phyloP scores from a whole-genome alignment of 306 rosid species.

The Datisca glomerata region DNA sequence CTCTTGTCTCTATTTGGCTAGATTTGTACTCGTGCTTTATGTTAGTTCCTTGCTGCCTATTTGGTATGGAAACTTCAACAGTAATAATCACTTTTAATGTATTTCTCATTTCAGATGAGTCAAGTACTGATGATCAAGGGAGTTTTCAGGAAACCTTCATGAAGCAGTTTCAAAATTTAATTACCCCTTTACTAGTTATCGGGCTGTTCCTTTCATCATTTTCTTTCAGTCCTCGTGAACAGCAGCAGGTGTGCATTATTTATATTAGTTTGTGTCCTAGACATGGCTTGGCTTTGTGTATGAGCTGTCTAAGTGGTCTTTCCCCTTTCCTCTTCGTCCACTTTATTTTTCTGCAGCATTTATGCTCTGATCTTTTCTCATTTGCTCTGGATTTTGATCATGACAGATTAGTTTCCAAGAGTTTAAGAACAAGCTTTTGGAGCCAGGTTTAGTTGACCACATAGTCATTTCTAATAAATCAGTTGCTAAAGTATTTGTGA shows the following conservation, averaged over 20 bases:
- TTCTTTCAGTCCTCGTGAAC: conserved; percentile 46
- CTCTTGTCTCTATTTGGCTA: too few relatives aligned
- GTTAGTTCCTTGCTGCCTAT: too few relatives aligned
- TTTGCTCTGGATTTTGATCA: conserved; percentile 9
- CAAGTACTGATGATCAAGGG: conserved; percentile 53
- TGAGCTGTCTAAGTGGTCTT: too few relatives aligned
- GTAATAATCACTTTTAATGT: conserved; percentile 9
- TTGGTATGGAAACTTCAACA: conserved; percentile 1
- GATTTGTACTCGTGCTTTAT: too few relatives aligned
- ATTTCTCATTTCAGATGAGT: conserved; percentile 42
- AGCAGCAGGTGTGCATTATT: conserved; percentile 61
- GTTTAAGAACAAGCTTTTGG: conserved; percentile 86
- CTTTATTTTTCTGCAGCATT: not conserved
- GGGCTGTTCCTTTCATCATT: conserved; percentile 47
- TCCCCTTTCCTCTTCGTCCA: not conserved
- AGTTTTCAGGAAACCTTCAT: conserved; percentile 42
- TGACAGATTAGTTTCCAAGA: conserved; percentile 96
- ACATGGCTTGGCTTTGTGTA: too few relatives aligned
- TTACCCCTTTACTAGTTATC: conserved; percentile 45
- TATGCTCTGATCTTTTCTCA: conserved; percentile 12
- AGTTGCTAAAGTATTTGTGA: conserved; percentile 81
- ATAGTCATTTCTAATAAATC: conserved; percentile 84
- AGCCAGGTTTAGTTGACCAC: conserved; percentile 87
- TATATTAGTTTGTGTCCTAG: too few relatives aligned
- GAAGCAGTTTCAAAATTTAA: conserved; percentile 40